These are phyloP conservation scores for Tolypocladium nubicola DNA, from an alignment of 2,329 filamentous ascomycete species.

Conservation along the genomic window DNA sequence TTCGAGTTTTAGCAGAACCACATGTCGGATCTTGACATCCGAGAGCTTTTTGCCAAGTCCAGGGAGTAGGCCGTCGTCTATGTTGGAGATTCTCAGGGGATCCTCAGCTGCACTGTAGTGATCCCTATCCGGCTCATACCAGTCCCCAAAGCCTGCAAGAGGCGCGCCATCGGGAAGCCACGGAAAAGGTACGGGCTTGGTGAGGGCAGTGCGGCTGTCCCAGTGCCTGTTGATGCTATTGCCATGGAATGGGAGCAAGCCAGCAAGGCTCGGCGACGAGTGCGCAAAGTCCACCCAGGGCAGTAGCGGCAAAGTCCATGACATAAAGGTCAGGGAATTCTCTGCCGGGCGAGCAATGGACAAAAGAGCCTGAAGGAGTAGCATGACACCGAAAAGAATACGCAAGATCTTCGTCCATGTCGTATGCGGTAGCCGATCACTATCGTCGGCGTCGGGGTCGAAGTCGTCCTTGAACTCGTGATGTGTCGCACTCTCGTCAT, in stretches of 20 bases:
- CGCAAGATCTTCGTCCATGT: conserved; percentile 6
- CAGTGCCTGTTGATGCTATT: conserved; percentile 15
- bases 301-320: conserved; percentile 21
- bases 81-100: conserved; percentile 28
- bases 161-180: conserved; percentile 13
- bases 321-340: conserved; percentile 21
- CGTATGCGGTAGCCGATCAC: neutral
- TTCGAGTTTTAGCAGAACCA: conserved; percentile 30
- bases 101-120: conserved; percentile 25
- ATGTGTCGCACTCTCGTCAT: conserved; percentile 5
- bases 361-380: conserved; percentile 14
- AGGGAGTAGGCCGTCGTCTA: conserved; percentile 20
- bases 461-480: conserved; percentile 6
- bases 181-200: conserved; percentile 7
- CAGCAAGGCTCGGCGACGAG: conserved; percentile 16
- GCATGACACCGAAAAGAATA: conserved; percentile 10
- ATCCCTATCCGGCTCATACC: conserved; percentile 9
- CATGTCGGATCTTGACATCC: conserved; percentile 27
- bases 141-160: conserved; percentile 14
- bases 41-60: conserved; percentile 13
- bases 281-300: conserved; percentile 23
- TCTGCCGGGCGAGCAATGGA: conserved; percentile 18
- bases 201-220: conserved; percentile 16
- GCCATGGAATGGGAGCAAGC: conserved; percentile 12
- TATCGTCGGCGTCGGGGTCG: neutral